Conservation (phyloP, 2,329 filamentous ascomycete species). For the Fusarium nygamai region DNA sequence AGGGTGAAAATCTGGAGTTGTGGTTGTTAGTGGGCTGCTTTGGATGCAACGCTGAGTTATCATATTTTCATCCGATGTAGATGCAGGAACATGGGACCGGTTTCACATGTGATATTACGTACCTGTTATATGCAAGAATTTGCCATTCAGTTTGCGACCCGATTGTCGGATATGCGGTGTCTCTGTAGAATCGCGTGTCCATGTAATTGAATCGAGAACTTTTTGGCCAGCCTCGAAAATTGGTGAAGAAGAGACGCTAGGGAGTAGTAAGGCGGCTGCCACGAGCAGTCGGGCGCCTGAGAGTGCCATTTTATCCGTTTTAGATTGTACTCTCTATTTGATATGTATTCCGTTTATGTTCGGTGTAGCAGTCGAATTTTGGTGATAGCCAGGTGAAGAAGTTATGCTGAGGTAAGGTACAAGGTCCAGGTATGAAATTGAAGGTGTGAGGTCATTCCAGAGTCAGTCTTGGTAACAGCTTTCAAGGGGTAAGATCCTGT, state of each 20-base stretch:
- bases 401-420: conserved; percentile 3
- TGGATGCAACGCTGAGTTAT: background rate
- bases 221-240: conserved; percentile 31
- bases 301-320: conserved; percentile 35
- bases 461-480: background rate
- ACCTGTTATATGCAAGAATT: conserved; percentile 92
- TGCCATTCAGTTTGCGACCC: conserved; percentile 69
- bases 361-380: background rate
- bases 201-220: conserved; percentile 25
- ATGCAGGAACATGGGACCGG: conserved; percentile 14
- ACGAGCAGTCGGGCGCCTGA: conserved; percentile 44
- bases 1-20: conserved; percentile 81
- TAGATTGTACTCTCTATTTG: background rate
- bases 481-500: conserved; percentile 20
- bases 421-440: background rate
- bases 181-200: conserved; percentile 14
- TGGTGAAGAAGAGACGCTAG: conserved; percentile 37
- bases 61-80: conserved; percentile 11
- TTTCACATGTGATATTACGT: conserved; percentile 42
- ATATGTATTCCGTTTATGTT: background rate
- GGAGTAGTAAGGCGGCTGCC: conserved; percentile 41
- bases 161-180: conserved; percentile 35
- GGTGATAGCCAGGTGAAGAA: background rate
- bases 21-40: conserved; percentile 21
- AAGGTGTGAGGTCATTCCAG: conserved; percentile 37